These are phyloP conservation scores for Naganishia cerealis DNA, from an alignment of 1,284 basidiomycete species.

Conservation along the genomic window DNA sequence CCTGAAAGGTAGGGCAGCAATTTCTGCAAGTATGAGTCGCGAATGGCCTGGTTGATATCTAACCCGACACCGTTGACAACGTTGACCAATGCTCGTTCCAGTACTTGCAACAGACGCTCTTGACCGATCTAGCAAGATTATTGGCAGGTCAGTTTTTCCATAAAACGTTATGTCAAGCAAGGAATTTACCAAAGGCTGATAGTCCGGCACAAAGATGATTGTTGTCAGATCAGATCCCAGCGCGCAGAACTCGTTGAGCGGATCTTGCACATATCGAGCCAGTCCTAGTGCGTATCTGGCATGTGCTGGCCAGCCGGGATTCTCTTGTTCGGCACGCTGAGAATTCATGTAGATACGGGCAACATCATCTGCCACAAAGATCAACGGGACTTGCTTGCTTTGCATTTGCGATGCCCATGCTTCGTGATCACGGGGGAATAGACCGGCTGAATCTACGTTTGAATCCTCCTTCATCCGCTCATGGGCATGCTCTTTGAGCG, in stretches of 20 bases:
- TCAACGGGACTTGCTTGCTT: conserved; percentile 63
- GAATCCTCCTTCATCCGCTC: conserved; percentile 21
- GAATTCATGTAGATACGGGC: conserved; percentile 93
- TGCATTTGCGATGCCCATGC: conserved; percentile 40
- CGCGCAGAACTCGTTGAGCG: conserved; percentile 88
- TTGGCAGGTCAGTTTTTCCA: conserved; percentile 22
- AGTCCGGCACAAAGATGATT: conserved; percentile 71
- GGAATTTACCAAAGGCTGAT: conserved; percentile 73
- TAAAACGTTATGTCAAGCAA: not conserved
- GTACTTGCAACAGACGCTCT: conserved; percentile 76
- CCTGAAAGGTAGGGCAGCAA: conserved; percentile 90
- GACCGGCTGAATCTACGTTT: conserved; percentile 37
- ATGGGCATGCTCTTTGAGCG: conserved; percentile 50
- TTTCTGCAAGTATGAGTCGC: conserved; percentile 80
- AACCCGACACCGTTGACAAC: conserved; percentile 89
- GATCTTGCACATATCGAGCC: conserved; percentile 89
- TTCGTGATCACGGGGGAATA: conserved; percentile 39
- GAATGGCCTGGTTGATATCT: conserved; percentile 88
- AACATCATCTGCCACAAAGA: conserved; percentile 85
- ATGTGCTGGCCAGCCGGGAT: conserved; percentile 72
- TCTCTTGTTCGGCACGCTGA: conserved; percentile 80
- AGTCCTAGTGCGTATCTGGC: conserved; percentile 94
- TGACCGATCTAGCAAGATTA: conserved; percentile 65
- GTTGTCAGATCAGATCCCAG: conserved; percentile 77
- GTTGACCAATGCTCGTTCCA: conserved; percentile 87